Percentiles rank a stretch among this genome's conserved stretches.
phyloP scores from a whole-genome alignment of 225 moss, liverwort and hornwort genomes.

The Lunularia cruciata region DNA sequence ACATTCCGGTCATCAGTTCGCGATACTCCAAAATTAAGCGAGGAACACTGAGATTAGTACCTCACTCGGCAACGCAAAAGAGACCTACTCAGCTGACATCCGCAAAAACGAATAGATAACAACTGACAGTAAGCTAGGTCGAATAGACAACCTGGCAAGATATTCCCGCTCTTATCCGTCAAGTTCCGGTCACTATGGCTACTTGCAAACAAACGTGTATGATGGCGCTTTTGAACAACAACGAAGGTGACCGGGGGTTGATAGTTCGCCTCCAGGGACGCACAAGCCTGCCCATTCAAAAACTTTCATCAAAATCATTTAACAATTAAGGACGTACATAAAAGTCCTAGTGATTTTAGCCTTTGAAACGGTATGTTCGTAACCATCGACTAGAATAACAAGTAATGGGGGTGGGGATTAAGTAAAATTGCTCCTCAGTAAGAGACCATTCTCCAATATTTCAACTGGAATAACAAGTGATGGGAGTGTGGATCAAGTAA shows the following conservation, averaged over 20 bases:
- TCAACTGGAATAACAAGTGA: no score
- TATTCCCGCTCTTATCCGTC: conserved; percentile 85
- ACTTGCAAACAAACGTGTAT: conserved; percentile 83
- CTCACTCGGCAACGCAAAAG: not conserved
- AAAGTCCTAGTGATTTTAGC: no score
- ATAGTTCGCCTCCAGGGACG: conserved; percentile 86
- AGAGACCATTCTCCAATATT: no score
- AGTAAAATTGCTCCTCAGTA: no score
- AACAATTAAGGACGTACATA: no score
- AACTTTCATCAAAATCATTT: no score
- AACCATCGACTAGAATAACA: no score
- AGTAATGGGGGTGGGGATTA: no score
- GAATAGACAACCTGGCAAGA: conserved; percentile 61
- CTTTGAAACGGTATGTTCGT: no score
- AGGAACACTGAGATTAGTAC: not conserved
- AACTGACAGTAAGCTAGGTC: not conserved
- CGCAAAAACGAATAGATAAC: not conserved
- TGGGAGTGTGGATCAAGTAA: no score
- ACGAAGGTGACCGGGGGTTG: conserved; percentile 98
- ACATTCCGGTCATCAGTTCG: no score
- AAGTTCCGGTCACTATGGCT: conserved; percentile 80
- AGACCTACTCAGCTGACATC: not conserved
- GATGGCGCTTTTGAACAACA: conserved; percentile 94
- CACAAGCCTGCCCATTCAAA: conserved; percentile 93
- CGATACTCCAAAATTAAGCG: no score